Evolutionary conservation across 192 early-diverging fungal genomes (phyloP).

Genomic region (Coemansia sp.): DNA sequence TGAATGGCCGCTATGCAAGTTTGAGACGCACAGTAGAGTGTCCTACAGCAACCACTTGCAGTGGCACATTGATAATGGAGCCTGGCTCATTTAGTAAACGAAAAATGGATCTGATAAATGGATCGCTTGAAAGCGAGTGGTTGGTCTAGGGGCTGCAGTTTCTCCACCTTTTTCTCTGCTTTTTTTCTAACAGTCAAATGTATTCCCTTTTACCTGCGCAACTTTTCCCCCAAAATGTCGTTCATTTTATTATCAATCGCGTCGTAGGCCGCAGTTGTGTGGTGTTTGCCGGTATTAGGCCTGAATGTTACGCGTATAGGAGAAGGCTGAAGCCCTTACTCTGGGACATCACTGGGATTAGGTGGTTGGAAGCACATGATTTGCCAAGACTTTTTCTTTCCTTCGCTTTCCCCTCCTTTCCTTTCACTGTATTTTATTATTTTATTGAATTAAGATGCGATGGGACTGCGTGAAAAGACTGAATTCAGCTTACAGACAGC

Average conservation of each 20-base stretch:
- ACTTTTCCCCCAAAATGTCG: not conserved
- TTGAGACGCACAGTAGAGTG: not conserved
- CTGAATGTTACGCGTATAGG: not conserved
- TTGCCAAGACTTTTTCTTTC: not conserved
- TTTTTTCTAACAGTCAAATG: not conserved
- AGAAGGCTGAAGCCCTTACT: not conserved
- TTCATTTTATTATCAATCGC: not conserved
- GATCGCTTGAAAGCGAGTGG: too few relatives aligned
- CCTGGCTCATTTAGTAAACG: too few relatives aligned
- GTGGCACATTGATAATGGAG: not conserved
- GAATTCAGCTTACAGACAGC: slow-evolving; percentile 36
- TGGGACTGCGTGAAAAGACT: slow-evolving; percentile 42
- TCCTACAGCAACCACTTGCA: not conserved
- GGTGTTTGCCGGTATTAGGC: not conserved
- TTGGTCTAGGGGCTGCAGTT: too few relatives aligned
- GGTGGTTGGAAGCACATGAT: not conserved
- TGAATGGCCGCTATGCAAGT: too few relatives aligned
- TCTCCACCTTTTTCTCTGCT: not conserved
- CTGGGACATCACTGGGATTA: not conserved
- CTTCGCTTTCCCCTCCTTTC: not conserved
- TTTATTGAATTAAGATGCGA: slow-evolving; percentile 6
- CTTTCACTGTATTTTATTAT: not conserved
- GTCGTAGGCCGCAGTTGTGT: not conserved
- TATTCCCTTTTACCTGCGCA: not conserved
- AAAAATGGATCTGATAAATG: too few relatives aligned